Evolutionary conservation across 768 basidiomycete species (phyloP).

Genomic region (Podaxis sp.): DNA sequence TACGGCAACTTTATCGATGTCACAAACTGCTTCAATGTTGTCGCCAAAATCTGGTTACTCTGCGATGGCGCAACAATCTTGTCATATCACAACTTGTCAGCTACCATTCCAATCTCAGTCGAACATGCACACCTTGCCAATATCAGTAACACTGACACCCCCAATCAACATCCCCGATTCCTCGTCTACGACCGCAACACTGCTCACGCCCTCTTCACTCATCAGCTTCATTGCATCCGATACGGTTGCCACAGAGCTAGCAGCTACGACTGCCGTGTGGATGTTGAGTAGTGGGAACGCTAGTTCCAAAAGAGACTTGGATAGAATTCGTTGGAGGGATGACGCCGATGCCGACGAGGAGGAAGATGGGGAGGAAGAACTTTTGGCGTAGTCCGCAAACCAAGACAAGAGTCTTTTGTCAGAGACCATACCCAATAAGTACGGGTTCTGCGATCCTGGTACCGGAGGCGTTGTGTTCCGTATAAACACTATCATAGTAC

Average conservation of each 20-base stretch:
- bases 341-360: background rate
- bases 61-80: constrained; percentile 83
- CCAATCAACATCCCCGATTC: constrained; percentile 62
- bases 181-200: constrained; percentile 73
- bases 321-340: constrained; percentile 41
- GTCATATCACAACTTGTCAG: background rate
- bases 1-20: constrained; percentile 69
- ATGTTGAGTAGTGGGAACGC: constrained; percentile 66
- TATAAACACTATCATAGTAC: background rate
- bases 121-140: constrained; percentile 55
- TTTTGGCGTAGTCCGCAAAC: constrained; percentile 56
- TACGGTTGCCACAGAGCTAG: constrained; percentile 58
- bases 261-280: constrained; percentile 60
- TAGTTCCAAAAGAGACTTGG: constrained; percentile 53
- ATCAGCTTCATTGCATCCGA: constrained; percentile 83
- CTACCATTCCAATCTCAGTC: background rate
- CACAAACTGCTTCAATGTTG: constrained; percentile 68
- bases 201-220: constrained; percentile 85
- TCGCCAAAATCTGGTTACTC: constrained; percentile 73
- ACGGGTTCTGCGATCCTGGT: constrained; percentile 25
- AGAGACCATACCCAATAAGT: constrained; percentile 71
- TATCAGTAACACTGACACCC: constrained; percentile 80
- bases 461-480: background rate
- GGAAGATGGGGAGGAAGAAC: constrained; percentile 29
- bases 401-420: constrained; percentile 70